These are phyloP conservation scores for Heliocybe sulcata DNA, from an alignment of 1,284 basidiomycete genomes.

Conservation along the genomic window DNA sequence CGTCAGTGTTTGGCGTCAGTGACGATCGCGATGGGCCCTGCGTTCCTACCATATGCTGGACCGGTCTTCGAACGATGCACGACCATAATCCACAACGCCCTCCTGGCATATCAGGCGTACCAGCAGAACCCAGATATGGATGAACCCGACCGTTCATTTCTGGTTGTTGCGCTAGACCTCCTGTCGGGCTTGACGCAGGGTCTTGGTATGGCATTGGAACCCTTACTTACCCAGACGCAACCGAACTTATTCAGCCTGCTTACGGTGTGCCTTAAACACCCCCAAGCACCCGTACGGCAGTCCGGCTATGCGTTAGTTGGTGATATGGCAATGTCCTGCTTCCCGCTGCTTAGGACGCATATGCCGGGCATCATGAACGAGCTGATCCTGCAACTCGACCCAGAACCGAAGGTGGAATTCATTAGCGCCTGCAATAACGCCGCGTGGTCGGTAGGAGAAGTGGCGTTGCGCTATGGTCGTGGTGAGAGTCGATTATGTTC, in stretches of 20 bases:
- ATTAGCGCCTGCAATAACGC: slow-evolving; percentile 99
- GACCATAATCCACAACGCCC: slow-evolving; percentile 76
- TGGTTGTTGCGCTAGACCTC: slow-evolving; percentile 95
- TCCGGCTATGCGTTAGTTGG: slow-evolving; percentile 96
- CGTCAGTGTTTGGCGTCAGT: slow-evolving; percentile 92
- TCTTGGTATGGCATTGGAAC: slow-evolving; percentile 72
- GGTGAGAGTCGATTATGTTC: slow-evolving; percentile 33
- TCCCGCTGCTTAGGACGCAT: slow-evolving; percentile 76
- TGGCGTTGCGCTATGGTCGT: slow-evolving; percentile 81
- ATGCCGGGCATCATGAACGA: slow-evolving; percentile 88
- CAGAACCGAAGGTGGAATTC: slow-evolving; percentile 86
- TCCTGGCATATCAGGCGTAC: slow-evolving; percentile 77
- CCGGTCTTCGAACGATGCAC: slow-evolving; percentile 94
- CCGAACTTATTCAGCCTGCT: slow-evolving; percentile 78
- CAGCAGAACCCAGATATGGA: slow-evolving; percentile 85
- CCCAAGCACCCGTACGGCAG: slow-evolving; percentile 92
- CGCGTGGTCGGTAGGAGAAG: slow-evolving; percentile 99
- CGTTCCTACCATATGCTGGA: slow-evolving; percentile 85
- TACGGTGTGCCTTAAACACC: slow-evolving; percentile 86
- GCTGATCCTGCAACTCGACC: slow-evolving; percentile 85
- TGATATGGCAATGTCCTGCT: slow-evolving; percentile 96
- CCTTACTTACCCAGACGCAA: slow-evolving; percentile 59
- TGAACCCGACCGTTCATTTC: slow-evolving; percentile 92
- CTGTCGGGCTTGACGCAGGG: slow-evolving; percentile 96
- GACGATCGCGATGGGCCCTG: slow-evolving; percentile 91